phyloP scores from a whole-genome alignment of 2,329 filamentous ascomycete genomes.

The Grosmannia huntii region DNA sequence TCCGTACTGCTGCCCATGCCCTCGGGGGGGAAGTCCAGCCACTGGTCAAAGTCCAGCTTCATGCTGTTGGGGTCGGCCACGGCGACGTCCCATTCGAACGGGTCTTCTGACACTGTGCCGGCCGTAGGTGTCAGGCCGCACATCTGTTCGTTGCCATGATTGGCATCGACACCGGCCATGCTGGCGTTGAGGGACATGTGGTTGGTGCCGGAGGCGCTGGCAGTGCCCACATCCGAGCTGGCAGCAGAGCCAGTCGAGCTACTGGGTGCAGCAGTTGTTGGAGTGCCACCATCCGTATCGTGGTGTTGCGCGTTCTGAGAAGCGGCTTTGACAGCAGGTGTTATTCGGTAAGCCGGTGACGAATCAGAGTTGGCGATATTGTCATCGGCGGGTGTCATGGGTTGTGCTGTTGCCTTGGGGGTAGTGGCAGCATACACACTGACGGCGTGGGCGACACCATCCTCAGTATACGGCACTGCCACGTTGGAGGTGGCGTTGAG shows the following conservation, averaged over 20 bases:
- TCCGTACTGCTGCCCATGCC: conserved; percentile 18
- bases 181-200: background rate
- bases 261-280: background rate
- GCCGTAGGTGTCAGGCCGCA: conserved; percentile 31
- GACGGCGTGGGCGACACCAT: conserved; percentile 11
- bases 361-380: background rate
- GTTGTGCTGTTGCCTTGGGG: conserved; percentile 17
- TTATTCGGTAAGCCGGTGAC: background rate
- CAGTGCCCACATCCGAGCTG: background rate
- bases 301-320: background rate
- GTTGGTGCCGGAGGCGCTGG: conserved; percentile 17
- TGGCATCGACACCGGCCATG: conserved; percentile 21
- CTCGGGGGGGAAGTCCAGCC: conserved; percentile 44
- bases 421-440: conserved; percentile 9
- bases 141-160: conserved; percentile 21
- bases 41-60: conserved; percentile 46
- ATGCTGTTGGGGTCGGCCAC: conserved; percentile 23
- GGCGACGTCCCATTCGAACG: conserved; percentile 41
- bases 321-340: background rate
- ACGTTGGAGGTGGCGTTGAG: conserved; percentile 13
- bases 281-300: conserved; percentile 14
- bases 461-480: conserved; percentile 12
- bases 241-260: conserved; percentile 9
- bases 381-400: conserved; percentile 40
- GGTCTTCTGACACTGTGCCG: conserved; percentile 28